Evolutionary conservation across 1,284 basidiomycete genomes (phyloP).

Genomic region (Rhizoctonia solani): DNA sequence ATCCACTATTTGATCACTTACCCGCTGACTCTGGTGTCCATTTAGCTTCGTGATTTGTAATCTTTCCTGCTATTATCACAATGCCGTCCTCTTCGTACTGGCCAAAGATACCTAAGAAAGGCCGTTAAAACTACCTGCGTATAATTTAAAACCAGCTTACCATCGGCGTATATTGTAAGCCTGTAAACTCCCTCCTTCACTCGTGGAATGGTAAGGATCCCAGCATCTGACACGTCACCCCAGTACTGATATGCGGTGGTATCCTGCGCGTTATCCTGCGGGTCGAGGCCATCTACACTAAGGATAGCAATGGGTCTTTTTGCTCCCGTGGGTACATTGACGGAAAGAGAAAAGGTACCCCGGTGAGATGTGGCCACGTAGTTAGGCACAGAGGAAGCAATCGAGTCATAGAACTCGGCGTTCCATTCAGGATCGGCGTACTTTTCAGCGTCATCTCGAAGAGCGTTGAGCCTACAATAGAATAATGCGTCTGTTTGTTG

Average conservation of each 20-base stretch:
- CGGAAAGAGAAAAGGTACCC: slow-evolving; percentile 39
- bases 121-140: neutral
- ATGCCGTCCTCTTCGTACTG: slow-evolving; percentile 42
- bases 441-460: slow-evolving; percentile 39
- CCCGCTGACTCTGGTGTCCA: slow-evolving; percentile 42
- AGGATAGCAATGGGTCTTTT: slow-evolving; percentile 41
- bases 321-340: slow-evolving; percentile 40
- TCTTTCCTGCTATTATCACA: slow-evolving; percentile 38
- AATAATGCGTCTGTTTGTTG: neutral
- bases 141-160: neutral
- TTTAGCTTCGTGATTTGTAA: slow-evolving; percentile 30
- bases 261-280: slow-evolving; percentile 42
- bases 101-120: slow-evolving; percentile 41
- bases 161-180: slow-evolving; percentile 44
- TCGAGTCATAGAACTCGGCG: slow-evolving; percentile 44
- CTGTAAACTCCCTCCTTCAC: slow-evolving; percentile 44
- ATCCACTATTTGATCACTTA: neutral
- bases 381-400: slow-evolving; percentile 41
- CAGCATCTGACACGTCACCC: slow-evolving; percentile 40
- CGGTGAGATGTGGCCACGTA: slow-evolving; percentile 40
- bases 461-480: slow-evolving; percentile 4
- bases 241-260: slow-evolving; percentile 43
- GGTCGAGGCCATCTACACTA: slow-evolving; percentile 41
- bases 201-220: slow-evolving; percentile 41
- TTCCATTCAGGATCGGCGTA: slow-evolving; percentile 39